Conservation (phyloP, 164 flowering plant species). For the Taxillus chinensis region DNA sequence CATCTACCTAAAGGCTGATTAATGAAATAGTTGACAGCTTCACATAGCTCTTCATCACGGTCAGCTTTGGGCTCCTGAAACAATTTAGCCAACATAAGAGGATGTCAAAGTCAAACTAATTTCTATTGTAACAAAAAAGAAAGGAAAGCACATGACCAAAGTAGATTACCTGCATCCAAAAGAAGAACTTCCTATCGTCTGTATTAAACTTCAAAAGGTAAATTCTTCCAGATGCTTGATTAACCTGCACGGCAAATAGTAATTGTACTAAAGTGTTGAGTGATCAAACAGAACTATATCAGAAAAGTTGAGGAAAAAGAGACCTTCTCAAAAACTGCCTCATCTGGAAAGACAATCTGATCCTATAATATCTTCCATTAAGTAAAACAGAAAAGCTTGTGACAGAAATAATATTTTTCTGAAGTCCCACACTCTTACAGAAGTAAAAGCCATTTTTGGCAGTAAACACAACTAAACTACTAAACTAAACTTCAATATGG, state of each 20-base stretch:
- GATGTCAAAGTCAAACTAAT: too few species aligned
- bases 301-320: not conserved
- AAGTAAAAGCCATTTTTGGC: too few species aligned
- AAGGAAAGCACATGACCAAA: slow-evolving; percentile 1
- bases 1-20: slow-evolving; percentile 63
- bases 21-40: slow-evolving; percentile 58
- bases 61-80: slow-evolving; percentile 75
- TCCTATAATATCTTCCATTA: slow-evolving; percentile 53
- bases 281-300: not conserved
- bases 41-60: slow-evolving; percentile 52
- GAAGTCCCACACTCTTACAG: too few species aligned
- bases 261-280: not conserved
- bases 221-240: slow-evolving; percentile 83
- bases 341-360: slow-evolving; percentile 89
- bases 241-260: slow-evolving; percentile 38
- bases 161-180: slow-evolving; percentile 87
- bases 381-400: slow-evolving; percentile 21
- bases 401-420: too few species aligned
- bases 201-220: slow-evolving; percentile 80
- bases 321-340: slow-evolving; percentile 97
- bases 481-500: too few species aligned
- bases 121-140: not conserved
- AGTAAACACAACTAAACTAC: too few species aligned
- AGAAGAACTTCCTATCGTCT: slow-evolving; percentile 80
- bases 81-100: slow-evolving; percentile 1